phyloP scores from a whole-genome alignment of 805 yeast genomes.

The Maudiozyma turicensis region DNA sequence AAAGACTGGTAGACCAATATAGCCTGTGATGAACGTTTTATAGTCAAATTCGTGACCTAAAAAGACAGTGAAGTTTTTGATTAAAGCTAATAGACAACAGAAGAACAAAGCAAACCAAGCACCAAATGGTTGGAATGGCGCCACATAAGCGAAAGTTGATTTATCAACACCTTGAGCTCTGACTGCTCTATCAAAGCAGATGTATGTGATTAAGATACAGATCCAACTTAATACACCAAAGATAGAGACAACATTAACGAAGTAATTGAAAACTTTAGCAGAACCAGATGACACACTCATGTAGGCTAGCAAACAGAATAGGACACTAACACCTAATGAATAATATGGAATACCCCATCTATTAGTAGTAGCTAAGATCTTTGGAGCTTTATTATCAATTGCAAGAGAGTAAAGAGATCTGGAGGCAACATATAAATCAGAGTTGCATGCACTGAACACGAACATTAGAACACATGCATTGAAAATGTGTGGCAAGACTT shows the following conservation, averaged over 20 bases:
- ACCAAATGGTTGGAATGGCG: conserved; percentile 65
- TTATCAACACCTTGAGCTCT: conserved; percentile 58
- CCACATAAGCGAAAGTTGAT: conserved; percentile 44
- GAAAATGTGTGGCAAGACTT: conserved; percentile 61
- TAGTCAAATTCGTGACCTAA: conserved; percentile 50
- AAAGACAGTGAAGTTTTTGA: conserved; percentile 68
- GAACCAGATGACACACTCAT: conserved; percentile 56
- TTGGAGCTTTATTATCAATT: conserved; percentile 66
- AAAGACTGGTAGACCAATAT: conserved; percentile 56
- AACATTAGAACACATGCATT: conserved; percentile 71
- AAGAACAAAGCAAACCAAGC: conserved; percentile 46
- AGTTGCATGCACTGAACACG: conserved; percentile 74
- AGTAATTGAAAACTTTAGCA: conserved; percentile 50
- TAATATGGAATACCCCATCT: conserved; percentile 61
- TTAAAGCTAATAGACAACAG: conserved; percentile 46
- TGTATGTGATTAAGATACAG: conserved; percentile 56
- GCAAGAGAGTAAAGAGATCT: conserved; percentile 67
- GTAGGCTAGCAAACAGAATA: conserved; percentile 57
- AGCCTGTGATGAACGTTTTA: conserved; percentile 65
- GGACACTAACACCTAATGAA: conserved; percentile 41
- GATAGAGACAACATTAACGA: conserved; percentile 69
- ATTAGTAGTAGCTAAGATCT: conserved; percentile 52
- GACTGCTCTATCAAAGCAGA: conserved; percentile 55
- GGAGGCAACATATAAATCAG: conserved; percentile 68
- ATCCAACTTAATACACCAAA: conserved; percentile 71